Evolutionary conservation across 176 grass and related monocot genomes (phyloP), one percentile per base, ranked within the genome.

Genomic region (Urochloa ruziziensis): DNA sequence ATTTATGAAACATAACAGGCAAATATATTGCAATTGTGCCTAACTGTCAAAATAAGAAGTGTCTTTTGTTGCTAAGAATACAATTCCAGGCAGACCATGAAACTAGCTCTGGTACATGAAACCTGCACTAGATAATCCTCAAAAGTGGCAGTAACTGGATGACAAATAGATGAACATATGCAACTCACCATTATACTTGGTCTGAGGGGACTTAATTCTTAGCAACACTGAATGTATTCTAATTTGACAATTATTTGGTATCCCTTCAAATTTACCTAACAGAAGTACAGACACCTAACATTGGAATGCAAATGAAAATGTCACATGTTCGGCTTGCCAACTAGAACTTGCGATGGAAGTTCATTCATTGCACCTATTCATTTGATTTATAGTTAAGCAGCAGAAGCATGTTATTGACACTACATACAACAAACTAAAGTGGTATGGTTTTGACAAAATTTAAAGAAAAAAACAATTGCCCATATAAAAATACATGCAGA

Each of bases 41-140:
- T 59, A 52, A 54, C 23, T 15, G n/a, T 44, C 73, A 37, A 5
- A 36, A 39, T 7, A 49, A 51, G 17, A 13, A 67, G 34, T 67
- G 35, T 10, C 30, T 57, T 74, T 19, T 4, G 21, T 21, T 0
- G 1, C 14, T 49, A 57, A 14, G 18, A 84, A 36, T 10, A 28
- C 48, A 87, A 33, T 67, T 52, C n/a, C 52, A 17, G 52, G 39
- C 1, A 48, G 34, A 83, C 28, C 80, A 81, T 42, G 70, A 56
- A 89, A 17, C 27, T 67, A 60, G 21, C 10, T 70, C 25, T 27
- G 54, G 56, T 57, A 67, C 25, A 64, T 63, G 25, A 44, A 70
- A 58, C 48, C 6, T 17, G n/a, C 21, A 88, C 70, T 58, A 15
- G 3, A 88, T 37, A 24, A 48, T 2, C 56, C 9, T 83, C 48